These are phyloP conservation scores for Aspergillus nidulans DNA, from an alignment of 495 filamentous ascomycete species.

Conservation along the genomic window DNA sequence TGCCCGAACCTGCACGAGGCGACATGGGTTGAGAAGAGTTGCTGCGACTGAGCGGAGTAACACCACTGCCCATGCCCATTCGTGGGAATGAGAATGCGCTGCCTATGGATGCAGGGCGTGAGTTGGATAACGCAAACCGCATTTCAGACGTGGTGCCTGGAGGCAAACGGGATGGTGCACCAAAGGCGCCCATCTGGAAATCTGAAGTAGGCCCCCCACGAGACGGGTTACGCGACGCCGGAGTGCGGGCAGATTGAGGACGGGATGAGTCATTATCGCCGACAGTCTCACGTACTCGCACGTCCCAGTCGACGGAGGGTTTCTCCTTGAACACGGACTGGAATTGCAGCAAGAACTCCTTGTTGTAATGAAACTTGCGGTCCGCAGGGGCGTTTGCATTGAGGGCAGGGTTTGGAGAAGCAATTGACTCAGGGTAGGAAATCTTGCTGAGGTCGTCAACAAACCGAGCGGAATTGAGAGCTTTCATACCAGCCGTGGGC, in stretches of 20 bases:
- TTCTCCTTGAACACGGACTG: constrained; percentile 91
- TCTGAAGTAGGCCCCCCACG: constrained; percentile 36
- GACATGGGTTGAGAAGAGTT: constrained; percentile 54
- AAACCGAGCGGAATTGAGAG: constrained; percentile 82
- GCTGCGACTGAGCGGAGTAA: constrained; percentile 47
- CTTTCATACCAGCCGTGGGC: constrained; percentile 86
- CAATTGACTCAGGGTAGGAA: constrained; percentile 73
- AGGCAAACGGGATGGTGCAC: constrained; percentile 46
- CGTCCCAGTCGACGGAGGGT: constrained; percentile 84
- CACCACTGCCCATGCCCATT: constrained; percentile 57
- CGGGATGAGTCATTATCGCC: constrained; percentile 71
- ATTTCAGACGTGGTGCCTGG: constrained; percentile 59
- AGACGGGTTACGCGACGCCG: constrained; percentile 48
- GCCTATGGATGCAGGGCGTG: constrained; percentile 35
- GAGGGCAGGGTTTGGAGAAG: constrained; percentile 83
- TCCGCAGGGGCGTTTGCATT: constrained; percentile 69
- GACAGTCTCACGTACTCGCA: constrained; percentile 77
- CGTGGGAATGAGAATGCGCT: constrained; percentile 56
- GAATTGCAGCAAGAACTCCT: constrained; percentile 96
- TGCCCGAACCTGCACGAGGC: constrained; percentile 47
- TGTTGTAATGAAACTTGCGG: constrained; percentile 91
- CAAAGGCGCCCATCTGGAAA: constrained; percentile 72
- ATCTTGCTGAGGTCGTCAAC: constrained; percentile 63
- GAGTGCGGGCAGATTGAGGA: constrained; percentile 67
- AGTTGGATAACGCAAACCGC: constrained; percentile 30